These are phyloP conservation scores for Acer campestre DNA, from an alignment of 345 rosid genomes.

Conservation along the genomic window DNA sequence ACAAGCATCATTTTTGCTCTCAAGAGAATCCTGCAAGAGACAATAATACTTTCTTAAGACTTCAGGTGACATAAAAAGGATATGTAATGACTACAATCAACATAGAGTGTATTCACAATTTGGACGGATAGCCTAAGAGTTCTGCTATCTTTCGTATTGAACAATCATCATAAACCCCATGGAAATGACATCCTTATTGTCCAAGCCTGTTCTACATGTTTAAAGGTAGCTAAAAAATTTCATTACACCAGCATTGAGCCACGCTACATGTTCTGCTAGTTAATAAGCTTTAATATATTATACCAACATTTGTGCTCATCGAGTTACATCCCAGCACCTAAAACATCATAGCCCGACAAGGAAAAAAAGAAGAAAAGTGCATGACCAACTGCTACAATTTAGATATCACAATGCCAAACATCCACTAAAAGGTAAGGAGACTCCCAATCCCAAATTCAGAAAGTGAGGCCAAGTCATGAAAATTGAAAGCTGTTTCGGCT, in stretches of 20 bases:
- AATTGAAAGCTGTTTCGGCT: not conserved
- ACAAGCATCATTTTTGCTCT: constrained; percentile 62
- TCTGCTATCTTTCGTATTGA: not conserved
- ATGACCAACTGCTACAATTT: not conserved
- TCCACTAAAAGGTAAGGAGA: not conserved
- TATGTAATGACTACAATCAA: not conserved
- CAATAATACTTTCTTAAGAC: constrained; percentile 9
- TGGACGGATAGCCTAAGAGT: not conserved
- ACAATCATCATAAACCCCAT: not conserved
- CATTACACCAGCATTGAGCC: not conserved
- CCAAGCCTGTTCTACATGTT: not conserved
- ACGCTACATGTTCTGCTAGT: not conserved
- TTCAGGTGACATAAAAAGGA: not conserved
- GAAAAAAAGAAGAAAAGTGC: not conserved
- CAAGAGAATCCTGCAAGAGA: constrained; percentile 71
- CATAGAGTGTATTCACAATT: constrained; percentile 1
- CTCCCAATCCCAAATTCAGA: not conserved
- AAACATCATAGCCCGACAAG: not conserved
- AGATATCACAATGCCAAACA: not conserved
- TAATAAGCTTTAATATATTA: not conserved
- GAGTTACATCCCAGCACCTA: not conserved
- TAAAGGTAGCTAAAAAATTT: not conserved
- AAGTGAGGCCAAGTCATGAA: not conserved
- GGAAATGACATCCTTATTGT: not conserved
- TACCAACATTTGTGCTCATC: not conserved